A percentile compares a stretch with the other conserved stretches of the same genome.
These are phyloP conservation scores for Dothiorella sarmentorum DNA, from an alignment of 2,329 filamentous ascomycete genomes.

Conservation along the genomic window DNA sequence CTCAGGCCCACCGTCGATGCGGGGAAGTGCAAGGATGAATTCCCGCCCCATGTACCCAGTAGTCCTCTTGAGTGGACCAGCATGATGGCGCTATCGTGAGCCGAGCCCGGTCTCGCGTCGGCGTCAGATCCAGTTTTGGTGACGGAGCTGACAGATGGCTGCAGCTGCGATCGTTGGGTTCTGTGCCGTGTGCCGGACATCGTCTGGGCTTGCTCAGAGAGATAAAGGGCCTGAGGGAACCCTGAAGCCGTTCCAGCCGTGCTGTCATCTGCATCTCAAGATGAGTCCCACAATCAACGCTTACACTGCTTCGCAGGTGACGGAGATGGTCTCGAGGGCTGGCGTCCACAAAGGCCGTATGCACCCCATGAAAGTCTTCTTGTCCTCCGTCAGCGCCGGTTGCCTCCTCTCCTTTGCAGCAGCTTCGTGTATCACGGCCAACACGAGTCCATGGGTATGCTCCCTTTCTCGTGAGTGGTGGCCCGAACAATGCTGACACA, in stretches of 20 bases:
- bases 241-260: neutral
- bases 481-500: neutral
- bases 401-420: constrained; percentile 49
- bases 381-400: constrained; percentile 51
- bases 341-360: constrained; percentile 53
- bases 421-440: constrained; percentile 10
- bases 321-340: constrained; percentile 50
- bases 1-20: neutral
- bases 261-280: neutral
- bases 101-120: neutral
- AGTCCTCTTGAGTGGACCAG: neutral
- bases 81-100: neutral
- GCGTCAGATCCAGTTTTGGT: neutral
- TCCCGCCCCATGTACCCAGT: neutral
- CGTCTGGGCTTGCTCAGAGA: neutral
- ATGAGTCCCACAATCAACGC: constrained; percentile 28
- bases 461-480: no score
- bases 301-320: constrained; percentile 49
- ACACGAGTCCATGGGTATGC: constrained; percentile 9
- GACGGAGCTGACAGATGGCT: neutral
- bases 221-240: neutral
- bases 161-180: neutral
- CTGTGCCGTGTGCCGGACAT: neutral
- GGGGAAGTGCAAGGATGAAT: neutral
- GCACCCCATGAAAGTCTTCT: constrained; percentile 52